Conservation (phyloP, 2,329 filamentous ascomycete species). For the Cercospora beticola region DNA sequence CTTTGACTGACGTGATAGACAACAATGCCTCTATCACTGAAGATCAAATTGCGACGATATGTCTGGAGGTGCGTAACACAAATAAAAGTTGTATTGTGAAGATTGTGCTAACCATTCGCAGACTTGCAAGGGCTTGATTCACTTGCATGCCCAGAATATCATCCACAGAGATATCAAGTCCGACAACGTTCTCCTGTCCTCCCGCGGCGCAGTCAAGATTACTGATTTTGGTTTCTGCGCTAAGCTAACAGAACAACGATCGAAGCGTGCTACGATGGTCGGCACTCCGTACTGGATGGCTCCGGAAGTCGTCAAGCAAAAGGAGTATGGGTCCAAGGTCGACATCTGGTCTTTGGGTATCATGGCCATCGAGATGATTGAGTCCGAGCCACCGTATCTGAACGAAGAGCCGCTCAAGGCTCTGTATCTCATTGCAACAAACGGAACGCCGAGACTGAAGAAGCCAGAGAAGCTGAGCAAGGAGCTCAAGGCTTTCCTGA, state of each 20-base stretch:
- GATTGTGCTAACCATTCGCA: constrained; percentile 44
- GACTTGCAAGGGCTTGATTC: constrained; percentile 93
- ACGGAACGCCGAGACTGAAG: constrained; percentile 94
- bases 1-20: constrained; percentile 96
- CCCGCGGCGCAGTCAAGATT: constrained; percentile 89
- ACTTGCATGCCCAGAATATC: constrained; percentile 92
- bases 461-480: constrained; percentile 97
- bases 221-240: constrained; percentile 99
- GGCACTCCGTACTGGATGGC: constrained; percentile 99
- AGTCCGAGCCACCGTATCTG: constrained; percentile 94
- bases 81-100: neutral
- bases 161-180: constrained; percentile 99
- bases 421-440: constrained; percentile 94
- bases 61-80: constrained; percentile 71
- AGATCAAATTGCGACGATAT: constrained; percentile 97
- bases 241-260: constrained; percentile 95
- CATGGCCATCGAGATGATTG: constrained; percentile 99
- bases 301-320: constrained; percentile 97
- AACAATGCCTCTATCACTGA: constrained; percentile 93
- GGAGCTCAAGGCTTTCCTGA: constrained; percentile 95
- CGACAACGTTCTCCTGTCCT: constrained; percentile 94
- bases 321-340: constrained; percentile 97
- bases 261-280: constrained; percentile 97
- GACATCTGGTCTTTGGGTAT: constrained; percentile 99
- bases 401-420: constrained; percentile 98